Percentiles rank a stretch among this genome's conserved stretches.
phyloP scores from a whole-genome alignment of 768 basidiomycete species.

The Kwoniella botswanensis region DNA sequence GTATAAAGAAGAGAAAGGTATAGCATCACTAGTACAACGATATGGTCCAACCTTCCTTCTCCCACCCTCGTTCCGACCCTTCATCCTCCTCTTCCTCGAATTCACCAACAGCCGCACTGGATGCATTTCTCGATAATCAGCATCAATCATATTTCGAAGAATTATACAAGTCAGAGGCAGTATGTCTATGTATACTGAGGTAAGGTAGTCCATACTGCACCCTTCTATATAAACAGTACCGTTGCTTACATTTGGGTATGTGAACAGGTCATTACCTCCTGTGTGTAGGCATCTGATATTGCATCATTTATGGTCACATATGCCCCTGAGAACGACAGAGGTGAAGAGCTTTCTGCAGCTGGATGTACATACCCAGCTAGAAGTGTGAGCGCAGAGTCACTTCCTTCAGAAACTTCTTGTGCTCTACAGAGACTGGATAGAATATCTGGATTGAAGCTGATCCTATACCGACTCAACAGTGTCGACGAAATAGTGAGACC shows the following conservation, averaged over 20 bases:
- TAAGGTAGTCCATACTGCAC: conserved; percentile 18
- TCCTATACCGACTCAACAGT: conserved; percentile 9
- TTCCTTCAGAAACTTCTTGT: no score
- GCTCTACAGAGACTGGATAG: no score
- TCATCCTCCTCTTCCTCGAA: conserved; percentile 4
- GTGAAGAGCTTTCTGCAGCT: conserved; percentile 41
- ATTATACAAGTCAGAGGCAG: conserved; percentile 54
- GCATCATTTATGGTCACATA: conserved; percentile 51
- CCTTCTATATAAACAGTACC: background rate
- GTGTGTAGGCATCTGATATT: conserved; percentile 54
- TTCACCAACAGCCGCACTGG: conserved; percentile 50
- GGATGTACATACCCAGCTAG: conserved; percentile 24
- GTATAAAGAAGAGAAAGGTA: background rate
- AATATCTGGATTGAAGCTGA: background rate
- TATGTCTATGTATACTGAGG: conserved; percentile 54
- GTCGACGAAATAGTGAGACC: conserved; percentile 36
- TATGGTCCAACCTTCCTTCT: conserved; percentile 54
- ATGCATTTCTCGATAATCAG: conserved; percentile 51
- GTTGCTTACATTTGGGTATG: background rate
- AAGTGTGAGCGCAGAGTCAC: conserved; percentile 32
- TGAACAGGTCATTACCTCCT: conserved; percentile 38
- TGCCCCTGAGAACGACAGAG: conserved; percentile 29
- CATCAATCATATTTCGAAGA: conserved; percentile 52
- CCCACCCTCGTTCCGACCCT: conserved; percentile 29
- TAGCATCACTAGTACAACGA: background rate